These are phyloP conservation scores for Coniferiporia sulphurascens DNA, from an alignment of 1,284 basidiomycete genomes.

Conservation along the genomic window DNA sequence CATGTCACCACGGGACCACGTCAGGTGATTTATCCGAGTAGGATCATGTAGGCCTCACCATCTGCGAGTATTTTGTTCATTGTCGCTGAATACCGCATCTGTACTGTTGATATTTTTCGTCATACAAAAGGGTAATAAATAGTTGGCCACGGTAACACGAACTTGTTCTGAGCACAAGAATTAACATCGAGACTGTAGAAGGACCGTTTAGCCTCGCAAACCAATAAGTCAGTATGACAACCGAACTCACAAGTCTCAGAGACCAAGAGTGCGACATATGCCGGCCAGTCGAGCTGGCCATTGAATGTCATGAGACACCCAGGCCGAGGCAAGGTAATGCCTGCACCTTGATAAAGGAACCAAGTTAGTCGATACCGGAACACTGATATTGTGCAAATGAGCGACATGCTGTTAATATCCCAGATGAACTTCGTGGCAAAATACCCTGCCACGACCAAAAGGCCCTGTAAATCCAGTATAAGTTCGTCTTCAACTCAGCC, in stretches of 20 bases:
- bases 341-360: not conserved
- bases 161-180: not conserved
- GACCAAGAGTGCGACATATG: not conserved
- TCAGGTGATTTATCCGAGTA: not conserved
- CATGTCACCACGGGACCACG: too few species aligned
- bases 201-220: not conserved
- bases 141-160: not conserved
- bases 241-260: constrained; percentile 1
- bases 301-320: not conserved
- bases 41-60: not conserved
- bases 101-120: not conserved
- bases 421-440: not conserved
- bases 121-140: not conserved
- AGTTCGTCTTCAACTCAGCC: not conserved
- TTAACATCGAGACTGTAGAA: not conserved
- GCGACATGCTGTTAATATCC: not conserved
- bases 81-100: not conserved
- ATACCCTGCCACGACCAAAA: not conserved
- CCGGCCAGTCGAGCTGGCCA: not conserved
- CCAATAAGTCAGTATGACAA: not conserved
- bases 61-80: not conserved
- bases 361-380: not conserved
- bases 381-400: too few species aligned
- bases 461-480: not conserved
- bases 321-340: too few species aligned